Conservation (phyloP, 2,329 filamentous ascomycete species). For the Xylariaceae sp. region DNA sequence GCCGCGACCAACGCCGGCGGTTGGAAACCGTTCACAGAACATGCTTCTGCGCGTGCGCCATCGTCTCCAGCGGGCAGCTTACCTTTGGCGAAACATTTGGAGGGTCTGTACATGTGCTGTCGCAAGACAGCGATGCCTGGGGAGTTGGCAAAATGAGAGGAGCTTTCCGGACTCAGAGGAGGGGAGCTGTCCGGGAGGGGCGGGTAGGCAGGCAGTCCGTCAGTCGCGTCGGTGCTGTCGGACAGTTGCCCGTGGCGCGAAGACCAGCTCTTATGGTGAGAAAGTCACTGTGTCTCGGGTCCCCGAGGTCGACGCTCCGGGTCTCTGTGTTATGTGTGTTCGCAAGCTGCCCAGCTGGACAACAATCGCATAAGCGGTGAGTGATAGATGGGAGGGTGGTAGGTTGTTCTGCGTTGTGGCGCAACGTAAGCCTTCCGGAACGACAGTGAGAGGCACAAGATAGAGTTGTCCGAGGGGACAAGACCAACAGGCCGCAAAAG, state of each 20-base stretch:
- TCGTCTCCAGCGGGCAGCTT: conserved; percentile 8
- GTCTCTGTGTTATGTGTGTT: neutral
- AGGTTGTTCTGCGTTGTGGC: neutral
- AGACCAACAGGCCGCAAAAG: conserved; percentile 11
- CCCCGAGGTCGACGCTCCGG: neutral
- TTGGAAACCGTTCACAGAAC: neutral
- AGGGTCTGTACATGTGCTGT: conserved; percentile 16
- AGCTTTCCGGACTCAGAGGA: too few relatives aligned
- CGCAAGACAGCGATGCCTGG: conserved; percentile 20
- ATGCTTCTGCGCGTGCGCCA: neutral
- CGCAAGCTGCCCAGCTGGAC: neutral
- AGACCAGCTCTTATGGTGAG: too few relatives aligned
- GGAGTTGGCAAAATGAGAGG: conserved; percentile 13
- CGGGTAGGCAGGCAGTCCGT: conserved; percentile 7
- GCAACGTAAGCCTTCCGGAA: conserved; percentile 7
- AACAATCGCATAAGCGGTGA: neutral
- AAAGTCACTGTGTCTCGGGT: neutral
- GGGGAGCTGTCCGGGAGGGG: neutral
- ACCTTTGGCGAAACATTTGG: conserved; percentile 27
- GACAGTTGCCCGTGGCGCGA: too few relatives aligned
- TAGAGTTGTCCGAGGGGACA: conserved; percentile 2
- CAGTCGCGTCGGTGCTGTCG: too few relatives aligned
- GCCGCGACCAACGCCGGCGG: neutral
- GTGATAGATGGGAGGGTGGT: neutral
- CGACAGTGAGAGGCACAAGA: conserved; percentile 11